Evolutionary conservation across 23 red algal species (phyloP).

Genomic region (Gracilaria domingensis): DNA sequence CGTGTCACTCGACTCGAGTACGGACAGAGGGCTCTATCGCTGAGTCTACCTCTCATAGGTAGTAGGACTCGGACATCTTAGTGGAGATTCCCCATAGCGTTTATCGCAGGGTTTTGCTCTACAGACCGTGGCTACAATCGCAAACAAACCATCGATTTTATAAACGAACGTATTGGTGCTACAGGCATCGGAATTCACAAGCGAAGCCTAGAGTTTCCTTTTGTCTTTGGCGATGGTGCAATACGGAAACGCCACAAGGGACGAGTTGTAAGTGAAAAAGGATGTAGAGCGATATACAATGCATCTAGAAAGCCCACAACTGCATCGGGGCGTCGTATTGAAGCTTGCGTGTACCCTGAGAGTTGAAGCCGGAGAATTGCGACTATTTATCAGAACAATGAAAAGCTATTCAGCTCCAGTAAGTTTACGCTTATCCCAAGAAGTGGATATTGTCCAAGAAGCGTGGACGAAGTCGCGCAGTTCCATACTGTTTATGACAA

Average conservation of each 20-base stretch:
- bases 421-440: conserved; percentile 30
- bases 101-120: conserved; percentile 20
- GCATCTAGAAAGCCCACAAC: background rate
- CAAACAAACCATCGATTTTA: conserved; percentile 17
- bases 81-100: too few species aligned
- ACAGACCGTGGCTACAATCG: conserved; percentile 31
- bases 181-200: conserved; percentile 39
- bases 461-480: background rate
- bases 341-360: conserved; percentile 24
- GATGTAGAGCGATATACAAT: conserved; percentile 1
- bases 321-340: background rate
- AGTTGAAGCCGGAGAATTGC: conserved; percentile 8
- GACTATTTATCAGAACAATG: conserved; percentile 13
- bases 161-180: conserved; percentile 8
- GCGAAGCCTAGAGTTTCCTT: conserved; percentile 31
- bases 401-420: background rate
- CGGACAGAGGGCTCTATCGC: too few species aligned
- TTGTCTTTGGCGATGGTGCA: conserved; percentile 8
- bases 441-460: background rate
- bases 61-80: too few species aligned
- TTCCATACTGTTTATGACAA: background rate
- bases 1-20: conserved; percentile 3
- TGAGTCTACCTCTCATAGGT: too few species aligned
- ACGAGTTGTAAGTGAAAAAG: conserved; percentile 2
- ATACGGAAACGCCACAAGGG: conserved; percentile 26